Evolutionary conservation across 164 flowering plant genomes (phyloP).

Genomic region (Akebia trifoliata): DNA sequence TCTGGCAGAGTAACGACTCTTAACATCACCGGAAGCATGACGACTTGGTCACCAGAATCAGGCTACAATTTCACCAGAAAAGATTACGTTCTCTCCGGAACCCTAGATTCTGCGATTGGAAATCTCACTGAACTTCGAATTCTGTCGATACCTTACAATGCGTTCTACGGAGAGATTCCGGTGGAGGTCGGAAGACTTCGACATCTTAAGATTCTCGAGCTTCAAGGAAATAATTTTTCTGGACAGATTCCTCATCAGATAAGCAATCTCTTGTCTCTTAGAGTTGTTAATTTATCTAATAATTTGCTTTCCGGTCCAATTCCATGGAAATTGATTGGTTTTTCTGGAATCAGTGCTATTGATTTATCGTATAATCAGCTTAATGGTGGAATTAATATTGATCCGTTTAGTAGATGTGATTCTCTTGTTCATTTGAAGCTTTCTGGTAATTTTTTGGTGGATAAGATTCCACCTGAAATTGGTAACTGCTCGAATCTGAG

Average conservation of each 20-base stretch:
- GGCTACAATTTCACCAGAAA: slow-evolving; percentile 4
- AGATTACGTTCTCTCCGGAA: slow-evolving; percentile 28
- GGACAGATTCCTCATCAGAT: slow-evolving; percentile 47
- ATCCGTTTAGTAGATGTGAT: slow-evolving; percentile 25
- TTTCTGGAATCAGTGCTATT: slow-evolving; percentile 23
- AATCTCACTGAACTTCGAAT: slow-evolving; percentile 37
- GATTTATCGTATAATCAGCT: slow-evolving; percentile 58
- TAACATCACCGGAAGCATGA: slow-evolving; percentile 21
- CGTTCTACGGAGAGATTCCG: slow-evolving; percentile 55
- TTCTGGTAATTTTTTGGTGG: slow-evolving; percentile 42
- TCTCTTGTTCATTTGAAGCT: slow-evolving; percentile 42
- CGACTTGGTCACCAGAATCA: slow-evolving; percentile 1
- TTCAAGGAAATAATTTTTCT: slow-evolving; percentile 60
- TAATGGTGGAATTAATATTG: slow-evolving; percentile 32
- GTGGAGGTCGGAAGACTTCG: slow-evolving; percentile 33
- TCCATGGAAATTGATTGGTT: slow-evolving; percentile 42
- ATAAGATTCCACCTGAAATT: slow-evolving; percentile 44
- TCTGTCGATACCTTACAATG: slow-evolving; percentile 37
- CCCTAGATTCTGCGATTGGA: slow-evolving; percentile 30
- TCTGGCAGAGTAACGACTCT: slow-evolving; percentile 37
- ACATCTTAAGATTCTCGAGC: slow-evolving; percentile 38
- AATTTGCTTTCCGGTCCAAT: slow-evolving; percentile 50
- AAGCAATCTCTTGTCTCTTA: slow-evolving; percentile 32
- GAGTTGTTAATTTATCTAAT: slow-evolving; percentile 44
- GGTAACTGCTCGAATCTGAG: slow-evolving; percentile 51